A percentile compares a stretch with the other conserved stretches of the same genome.
phyloP scores from a whole-genome alignment of 495 filamentous ascomycete species.

The Lasiosphaeria hispida region DNA sequence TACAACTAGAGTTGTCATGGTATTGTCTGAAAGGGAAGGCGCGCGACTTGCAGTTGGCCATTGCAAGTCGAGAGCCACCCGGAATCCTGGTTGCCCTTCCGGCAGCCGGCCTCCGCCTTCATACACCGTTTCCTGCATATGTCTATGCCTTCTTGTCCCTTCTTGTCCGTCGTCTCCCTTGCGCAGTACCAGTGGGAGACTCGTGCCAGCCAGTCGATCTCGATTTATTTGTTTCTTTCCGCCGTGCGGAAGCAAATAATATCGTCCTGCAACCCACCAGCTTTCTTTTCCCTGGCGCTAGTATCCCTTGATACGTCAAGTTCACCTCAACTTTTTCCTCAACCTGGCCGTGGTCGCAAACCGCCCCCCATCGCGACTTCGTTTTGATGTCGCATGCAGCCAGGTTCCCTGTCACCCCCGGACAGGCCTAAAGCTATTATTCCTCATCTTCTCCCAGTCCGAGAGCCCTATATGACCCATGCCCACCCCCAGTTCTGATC shows the following conservation, averaged over 20 bases:
- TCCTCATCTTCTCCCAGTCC: not conserved
- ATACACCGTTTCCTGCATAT: too few species aligned
- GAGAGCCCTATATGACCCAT: constrained; percentile 17
- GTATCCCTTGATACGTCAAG: constrained; percentile 1
- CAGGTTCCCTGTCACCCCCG: constrained; percentile 1
- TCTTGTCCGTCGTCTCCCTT: not conserved
- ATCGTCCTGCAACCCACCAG: not conserved
- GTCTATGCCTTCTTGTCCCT: not conserved
- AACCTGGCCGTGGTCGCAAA: not conserved
- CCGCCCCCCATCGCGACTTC: not conserved
- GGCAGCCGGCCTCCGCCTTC: too few species aligned
- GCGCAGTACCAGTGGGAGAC: not conserved
- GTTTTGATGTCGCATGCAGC: constrained; percentile 2
- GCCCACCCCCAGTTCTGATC: constrained; percentile 9
- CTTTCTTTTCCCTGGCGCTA: constrained; percentile 6
- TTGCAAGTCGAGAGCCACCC: too few species aligned
- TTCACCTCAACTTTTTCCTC: constrained; percentile 7
- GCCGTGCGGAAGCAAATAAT: not conserved
- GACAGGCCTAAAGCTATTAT: too few species aligned
- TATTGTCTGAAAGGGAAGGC: too few species aligned
- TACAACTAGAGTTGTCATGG: too few species aligned
- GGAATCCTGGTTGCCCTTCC: too few species aligned
- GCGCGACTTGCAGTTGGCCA: too few species aligned
- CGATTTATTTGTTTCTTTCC: not conserved
- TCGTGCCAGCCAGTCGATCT: not conserved